Evolutionary conservation across 306 rosid genomes (phyloP), one percentile per base, ranked within the genome.

Genomic region (Inga leiocalycina): DNA sequence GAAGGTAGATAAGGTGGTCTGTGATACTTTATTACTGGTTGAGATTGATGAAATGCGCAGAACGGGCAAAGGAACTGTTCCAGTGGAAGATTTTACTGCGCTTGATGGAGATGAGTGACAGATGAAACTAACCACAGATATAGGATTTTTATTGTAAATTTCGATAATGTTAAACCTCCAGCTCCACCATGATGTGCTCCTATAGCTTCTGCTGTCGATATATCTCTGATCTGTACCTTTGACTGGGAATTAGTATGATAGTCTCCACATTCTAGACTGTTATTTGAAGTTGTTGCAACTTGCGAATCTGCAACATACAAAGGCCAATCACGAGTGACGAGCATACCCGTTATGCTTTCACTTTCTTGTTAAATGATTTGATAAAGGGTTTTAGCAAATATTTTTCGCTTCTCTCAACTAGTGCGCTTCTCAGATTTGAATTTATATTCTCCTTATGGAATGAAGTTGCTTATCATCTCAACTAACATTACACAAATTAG

Each of bases 21-120:
- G 86, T 19, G 98, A 95, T 85, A 91, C 98, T 3, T 74, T 90
- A 59, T 79, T 95, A 75, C 84, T 32, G 3, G 62, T 88, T 24
- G 99, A 93, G 57, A 92, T 95, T 35, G 97, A 93, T 24, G 98
- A 93, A 84, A 17, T 92, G 90, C 91, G 92, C 44, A 75, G 74
- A 77, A 79, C n/a, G 90, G 81, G 61, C 52, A 86, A 82, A 73
- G 86, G 87, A 75, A 89, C 87, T 61, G 82, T 43, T 3, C 84
- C 91, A 56, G 52, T 72, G 3, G 94, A 93, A 90, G 98, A 95
- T 80, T 89, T 89, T 83, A 92, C 97, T 0, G 87, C 79, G 89
- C 90, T 90, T 76, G 86, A 84, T 80, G 95, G 83, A 72, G 97
- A 90, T 43, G 59, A 75, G 17, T 83, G 88, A 83, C 56, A 32